Percentiles rank a stretch among this genome's conserved stretches.
phyloP scores from a whole-genome alignment of 139 green algal genomes.

The Chlorella sp. region DNA sequence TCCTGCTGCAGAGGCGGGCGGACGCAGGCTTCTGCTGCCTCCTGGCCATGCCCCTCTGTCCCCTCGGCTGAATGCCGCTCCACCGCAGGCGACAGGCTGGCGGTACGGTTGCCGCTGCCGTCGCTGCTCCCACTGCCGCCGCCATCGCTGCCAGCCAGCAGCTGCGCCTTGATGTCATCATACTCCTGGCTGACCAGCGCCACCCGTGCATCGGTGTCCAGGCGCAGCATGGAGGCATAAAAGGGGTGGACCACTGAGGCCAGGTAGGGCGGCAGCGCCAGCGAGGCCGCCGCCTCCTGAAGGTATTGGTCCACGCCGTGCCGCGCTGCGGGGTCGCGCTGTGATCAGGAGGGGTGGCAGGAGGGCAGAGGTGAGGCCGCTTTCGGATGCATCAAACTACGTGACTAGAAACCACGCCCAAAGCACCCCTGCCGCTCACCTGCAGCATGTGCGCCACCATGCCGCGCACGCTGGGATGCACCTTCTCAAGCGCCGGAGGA shows the following conservation, averaged over 20 bases:
- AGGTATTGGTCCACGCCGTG: conserved; percentile 82
- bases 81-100: neutral
- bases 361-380: too few relatives aligned
- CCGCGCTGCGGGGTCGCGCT: conserved; percentile 77
- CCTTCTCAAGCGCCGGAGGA: conserved; percentile 25
- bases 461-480: conserved; percentile 58
- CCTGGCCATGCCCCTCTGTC: neutral
- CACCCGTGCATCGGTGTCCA: conserved; percentile 75
- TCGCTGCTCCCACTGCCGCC: neutral
- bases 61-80: neutral
- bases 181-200: conserved; percentile 25
- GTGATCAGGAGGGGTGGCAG: too few relatives aligned
- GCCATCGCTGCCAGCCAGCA: neutral
- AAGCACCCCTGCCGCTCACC: too few relatives aligned
- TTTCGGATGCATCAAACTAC: too few relatives aligned
- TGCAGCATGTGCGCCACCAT: conserved; percentile 93
- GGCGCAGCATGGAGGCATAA: conserved; percentile 64
- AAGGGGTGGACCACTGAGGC: conserved; percentile 72
- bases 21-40: neutral
- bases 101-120: neutral
- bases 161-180: conserved; percentile 3
- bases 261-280: conserved; percentile 84
- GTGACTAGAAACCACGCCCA: too few relatives aligned
- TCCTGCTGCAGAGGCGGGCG: neutral
- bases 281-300: neutral